Percentiles rank a stretch among this genome's conserved stretches.
These are phyloP conservation scores for Candida verbasci DNA, from an alignment of 805 yeast genomes.

Conservation along the genomic window DNA sequence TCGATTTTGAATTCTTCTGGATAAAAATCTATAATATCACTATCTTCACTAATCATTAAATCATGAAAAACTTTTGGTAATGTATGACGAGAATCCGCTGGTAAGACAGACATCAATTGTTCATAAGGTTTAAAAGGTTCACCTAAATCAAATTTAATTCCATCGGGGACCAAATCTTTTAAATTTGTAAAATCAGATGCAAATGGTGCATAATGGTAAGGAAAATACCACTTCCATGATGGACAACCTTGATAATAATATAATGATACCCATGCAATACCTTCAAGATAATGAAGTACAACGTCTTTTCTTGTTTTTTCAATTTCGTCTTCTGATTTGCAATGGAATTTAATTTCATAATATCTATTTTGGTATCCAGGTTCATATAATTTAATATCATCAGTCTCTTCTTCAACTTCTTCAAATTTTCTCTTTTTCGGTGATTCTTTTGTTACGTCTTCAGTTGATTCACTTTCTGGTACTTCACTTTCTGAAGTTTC, in stretches of 20 bases:
- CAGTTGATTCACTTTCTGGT: slow-evolving; percentile 2
- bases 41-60: slow-evolving; percentile 71
- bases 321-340: slow-evolving; percentile 50
- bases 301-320: slow-evolving; percentile 52
- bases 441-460: slow-evolving; percentile 1
- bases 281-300: slow-evolving; percentile 77
- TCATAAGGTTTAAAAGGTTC: slow-evolving; percentile 87
- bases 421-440: slow-evolving; percentile 17
- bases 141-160: slow-evolving; percentile 59
- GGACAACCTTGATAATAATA: slow-evolving; percentile 98
- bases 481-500: not conserved
- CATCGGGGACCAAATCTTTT: slow-evolving; percentile 37
- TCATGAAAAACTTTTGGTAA: slow-evolving; percentile 78
- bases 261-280: slow-evolving; percentile 92
- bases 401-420: slow-evolving; percentile 23
- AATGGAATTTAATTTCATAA: slow-evolving; percentile 69
- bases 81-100: slow-evolving; percentile 88
- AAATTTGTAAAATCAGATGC: slow-evolving; percentile 77
- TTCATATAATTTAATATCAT: slow-evolving; percentile 68
- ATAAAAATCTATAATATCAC: slow-evolving; percentile 86
- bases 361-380: slow-evolving; percentile 85
- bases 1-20: slow-evolving; percentile 86
- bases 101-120: slow-evolving; percentile 91
- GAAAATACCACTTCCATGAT: slow-evolving; percentile 98
- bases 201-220: slow-evolving; percentile 97